phyloP scores from a whole-genome alignment of 2,329 filamentous ascomycete species.

The Canariomyces notabilis region DNA sequence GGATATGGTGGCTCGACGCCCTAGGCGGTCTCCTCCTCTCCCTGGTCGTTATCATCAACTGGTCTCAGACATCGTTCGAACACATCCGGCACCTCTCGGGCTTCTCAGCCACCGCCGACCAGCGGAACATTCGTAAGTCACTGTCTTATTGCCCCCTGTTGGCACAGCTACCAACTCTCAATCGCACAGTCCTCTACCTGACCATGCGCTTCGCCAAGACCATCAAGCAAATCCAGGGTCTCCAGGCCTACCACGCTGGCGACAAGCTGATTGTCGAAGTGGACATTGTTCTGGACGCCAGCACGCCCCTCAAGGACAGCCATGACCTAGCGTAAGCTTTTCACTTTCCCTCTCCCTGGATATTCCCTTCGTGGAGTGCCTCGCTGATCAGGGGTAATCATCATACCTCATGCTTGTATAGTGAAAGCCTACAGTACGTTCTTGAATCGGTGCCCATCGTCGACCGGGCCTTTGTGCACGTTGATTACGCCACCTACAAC shows the following conservation, averaged over 20 bases:
- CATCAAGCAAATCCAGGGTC: conserved; percentile 78
- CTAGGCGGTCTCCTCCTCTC: conserved; percentile 75
- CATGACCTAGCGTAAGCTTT: conserved; percentile 62
- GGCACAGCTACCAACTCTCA: conserved; percentile 4
- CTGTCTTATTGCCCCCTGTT: not conserved
- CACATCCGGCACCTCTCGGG: conserved; percentile 80
- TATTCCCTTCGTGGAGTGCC: not conserved
- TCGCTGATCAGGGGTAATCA: not conserved
- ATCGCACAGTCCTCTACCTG: conserved; percentile 63
- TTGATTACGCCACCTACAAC: conserved; percentile 59
- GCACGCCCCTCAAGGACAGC: conserved; percentile 69
- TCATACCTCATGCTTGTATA: too few relatives aligned
- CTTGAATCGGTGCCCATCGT: conserved; percentile 79
- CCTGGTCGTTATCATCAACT: conserved; percentile 72
- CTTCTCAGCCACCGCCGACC: conserved; percentile 71
- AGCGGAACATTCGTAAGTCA: conserved; percentile 63
- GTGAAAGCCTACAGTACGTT: conserved; percentile 75
- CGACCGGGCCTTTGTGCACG: conserved; percentile 65
- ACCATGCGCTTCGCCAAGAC: conserved; percentile 90
- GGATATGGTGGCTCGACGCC: conserved; percentile 79
- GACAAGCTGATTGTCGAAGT: conserved; percentile 80
- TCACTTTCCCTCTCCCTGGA: not conserved
- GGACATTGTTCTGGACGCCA: conserved; percentile 76
- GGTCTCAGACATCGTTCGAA: conserved; percentile 66
- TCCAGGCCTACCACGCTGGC: conserved; percentile 79